Conservation (phyloP, 768 basidiomycete species). For the Clitopilus passeckerianus region DNA sequence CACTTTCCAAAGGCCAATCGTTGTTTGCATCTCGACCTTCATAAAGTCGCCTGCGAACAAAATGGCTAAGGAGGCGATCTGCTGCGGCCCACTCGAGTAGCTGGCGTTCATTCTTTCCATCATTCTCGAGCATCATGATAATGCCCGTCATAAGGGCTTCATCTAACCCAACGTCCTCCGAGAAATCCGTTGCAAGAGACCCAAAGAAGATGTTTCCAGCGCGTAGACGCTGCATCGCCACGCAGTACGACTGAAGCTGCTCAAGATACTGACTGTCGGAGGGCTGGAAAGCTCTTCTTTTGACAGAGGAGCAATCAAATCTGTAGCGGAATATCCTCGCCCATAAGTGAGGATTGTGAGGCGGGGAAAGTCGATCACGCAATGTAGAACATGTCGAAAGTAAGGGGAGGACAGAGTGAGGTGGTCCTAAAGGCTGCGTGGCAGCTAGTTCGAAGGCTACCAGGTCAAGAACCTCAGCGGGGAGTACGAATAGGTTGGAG, state of each 20-base stretch:
- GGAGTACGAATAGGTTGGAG: constrained; percentile 18
- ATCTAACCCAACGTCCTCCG: constrained; percentile 21
- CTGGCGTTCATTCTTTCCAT: constrained; percentile 58
- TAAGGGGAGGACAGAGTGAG: constrained; percentile 40
- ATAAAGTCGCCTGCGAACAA: constrained; percentile 43
- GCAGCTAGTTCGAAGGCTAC: constrained; percentile 47
- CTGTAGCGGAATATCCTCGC: constrained; percentile 47
- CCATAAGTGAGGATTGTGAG: constrained; percentile 34
- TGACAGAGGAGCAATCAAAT: constrained; percentile 51
- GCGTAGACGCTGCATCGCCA: neutral
- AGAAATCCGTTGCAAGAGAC: neutral
- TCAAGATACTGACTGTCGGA: constrained; percentile 22
- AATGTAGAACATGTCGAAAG: constrained; percentile 38
- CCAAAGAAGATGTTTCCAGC: neutral
- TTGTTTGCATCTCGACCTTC: constrained; percentile 23
- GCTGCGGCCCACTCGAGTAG: constrained; percentile 46
- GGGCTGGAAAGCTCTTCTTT: constrained; percentile 43
- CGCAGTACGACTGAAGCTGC: constrained; percentile 14
- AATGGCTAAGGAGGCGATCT: constrained; percentile 37
- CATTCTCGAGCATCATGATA: constrained; percentile 61
- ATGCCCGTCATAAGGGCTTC: constrained; percentile 41
- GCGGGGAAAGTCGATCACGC: constrained; percentile 25
- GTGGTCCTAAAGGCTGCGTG: constrained; percentile 38
- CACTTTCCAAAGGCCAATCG: constrained; percentile 57
- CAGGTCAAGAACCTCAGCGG: constrained; percentile 41